Evolutionary conservation across 495 filamentous ascomycete genomes (phyloP).

Genomic region (Darksidea phi): DNA sequence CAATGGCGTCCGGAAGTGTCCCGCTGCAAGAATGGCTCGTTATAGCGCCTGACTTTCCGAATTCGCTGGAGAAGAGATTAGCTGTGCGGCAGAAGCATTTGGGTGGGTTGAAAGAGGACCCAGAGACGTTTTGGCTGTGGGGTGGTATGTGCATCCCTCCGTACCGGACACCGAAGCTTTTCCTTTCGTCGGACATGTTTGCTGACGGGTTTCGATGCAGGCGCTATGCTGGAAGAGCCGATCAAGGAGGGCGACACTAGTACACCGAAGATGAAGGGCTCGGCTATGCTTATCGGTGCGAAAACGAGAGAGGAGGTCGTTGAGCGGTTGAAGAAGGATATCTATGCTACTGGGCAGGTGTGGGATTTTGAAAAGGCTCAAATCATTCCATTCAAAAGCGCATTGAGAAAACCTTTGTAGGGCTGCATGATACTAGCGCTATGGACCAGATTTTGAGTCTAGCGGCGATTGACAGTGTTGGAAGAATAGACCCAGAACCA

Average conservation of each 20-base stretch:
- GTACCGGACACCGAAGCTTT: too few relatives aligned
- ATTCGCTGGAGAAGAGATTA: constrained; percentile 64
- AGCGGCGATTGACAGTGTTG: too few relatives aligned
- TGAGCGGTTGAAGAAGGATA: constrained; percentile 65
- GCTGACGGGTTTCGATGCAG: constrained; percentile 62
- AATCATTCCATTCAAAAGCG: constrained; percentile 44
- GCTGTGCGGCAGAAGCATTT: constrained; percentile 59
- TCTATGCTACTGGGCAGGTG: constrained; percentile 67
- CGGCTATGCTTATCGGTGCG: constrained; percentile 62
- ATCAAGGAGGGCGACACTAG: constrained; percentile 58
- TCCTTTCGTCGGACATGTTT: too few relatives aligned
- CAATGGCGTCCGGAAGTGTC: background rate
- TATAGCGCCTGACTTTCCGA: constrained; percentile 74
- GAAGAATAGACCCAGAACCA: too few relatives aligned
- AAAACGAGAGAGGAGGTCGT: constrained; percentile 67
- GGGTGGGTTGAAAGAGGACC: constrained; percentile 16
- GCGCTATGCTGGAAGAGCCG: constrained; percentile 68
- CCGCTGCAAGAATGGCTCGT: constrained; percentile 69
- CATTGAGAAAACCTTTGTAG: constrained; percentile 39
- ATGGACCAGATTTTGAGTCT: too few relatives aligned
- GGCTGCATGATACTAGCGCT: too few relatives aligned
- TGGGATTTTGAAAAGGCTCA: constrained; percentile 79
- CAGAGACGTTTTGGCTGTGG: constrained; percentile 33
- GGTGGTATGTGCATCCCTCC: constrained; percentile 27
- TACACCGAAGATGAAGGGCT: constrained; percentile 64